These are phyloP conservation scores for Epichloe elymi DNA, from an alignment of 2,329 filamentous ascomycete genomes.

Conservation along the genomic window DNA sequence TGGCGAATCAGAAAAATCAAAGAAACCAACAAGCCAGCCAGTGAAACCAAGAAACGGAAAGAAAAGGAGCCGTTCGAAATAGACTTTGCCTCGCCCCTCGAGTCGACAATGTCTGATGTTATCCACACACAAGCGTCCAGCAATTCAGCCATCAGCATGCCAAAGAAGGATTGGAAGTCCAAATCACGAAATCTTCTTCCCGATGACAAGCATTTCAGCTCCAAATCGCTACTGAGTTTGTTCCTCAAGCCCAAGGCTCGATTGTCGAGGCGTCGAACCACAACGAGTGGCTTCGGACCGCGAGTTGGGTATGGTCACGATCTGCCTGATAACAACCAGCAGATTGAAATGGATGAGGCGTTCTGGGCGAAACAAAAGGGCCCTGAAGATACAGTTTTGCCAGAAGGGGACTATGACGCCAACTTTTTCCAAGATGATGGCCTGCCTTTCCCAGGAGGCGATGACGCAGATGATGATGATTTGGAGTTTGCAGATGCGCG, in stretches of 20 bases:
- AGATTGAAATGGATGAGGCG: conserved; percentile 81
- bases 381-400: conserved; percentile 44
- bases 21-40: conserved; percentile 50
- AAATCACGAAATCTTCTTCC: conserved; percentile 87
- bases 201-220: conserved; percentile 97
- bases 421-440: conserved; percentile 94
- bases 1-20: conserved; percentile 97
- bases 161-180: conserved; percentile 91
- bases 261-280: conserved; percentile 50
- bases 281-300: conserved; percentile 32
- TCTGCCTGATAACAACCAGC: conserved; percentile 38
- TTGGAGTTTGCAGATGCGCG: conserved; percentile 67
- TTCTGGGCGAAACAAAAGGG: conserved; percentile 77
- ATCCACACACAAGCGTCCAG: conserved; percentile 73
- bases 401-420: conserved; percentile 78
- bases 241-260: conserved; percentile 92
- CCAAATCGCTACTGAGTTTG: conserved; percentile 71
- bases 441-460: conserved; percentile 51
- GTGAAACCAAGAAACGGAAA: conserved; percentile 56
- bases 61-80: conserved; percentile 96
- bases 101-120: conserved; percentile 54
- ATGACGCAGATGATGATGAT: conserved; percentile 52
- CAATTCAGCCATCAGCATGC: conserved; percentile 69
- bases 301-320: conserved; percentile 29
- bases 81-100: conserved; percentile 69